Evolutionary conservation across 1,139 yeast genomes (phyloP).

Genomic region (Lodderomyces orthopsilosis): DNA sequence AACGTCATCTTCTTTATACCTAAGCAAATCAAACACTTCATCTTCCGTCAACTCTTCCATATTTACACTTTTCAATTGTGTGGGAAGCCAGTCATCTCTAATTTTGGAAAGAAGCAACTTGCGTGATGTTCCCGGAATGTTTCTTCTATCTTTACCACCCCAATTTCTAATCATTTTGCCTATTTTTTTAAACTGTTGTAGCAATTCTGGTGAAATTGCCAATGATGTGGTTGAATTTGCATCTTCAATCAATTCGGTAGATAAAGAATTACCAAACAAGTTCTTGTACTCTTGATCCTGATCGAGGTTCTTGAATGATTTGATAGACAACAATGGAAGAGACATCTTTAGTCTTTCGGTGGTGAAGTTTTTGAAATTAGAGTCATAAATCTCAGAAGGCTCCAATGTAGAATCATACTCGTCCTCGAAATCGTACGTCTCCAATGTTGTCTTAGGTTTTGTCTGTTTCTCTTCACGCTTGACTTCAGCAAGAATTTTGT

Average conservation of each 20-base stretch:
- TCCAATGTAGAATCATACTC: slow-evolving; percentile 32
- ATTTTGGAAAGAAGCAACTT: slow-evolving; percentile 68
- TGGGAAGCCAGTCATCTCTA: slow-evolving; percentile 81
- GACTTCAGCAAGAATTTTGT: slow-evolving; percentile 35
- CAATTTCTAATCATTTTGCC: slow-evolving; percentile 70
- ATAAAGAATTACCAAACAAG: slow-evolving; percentile 66
- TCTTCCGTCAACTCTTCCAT: slow-evolving; percentile 58
- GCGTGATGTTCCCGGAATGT: slow-evolving; percentile 71
- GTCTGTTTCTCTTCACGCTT: slow-evolving; percentile 26
- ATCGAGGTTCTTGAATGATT: slow-evolving; percentile 57
- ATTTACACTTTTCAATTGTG: slow-evolving; percentile 56
- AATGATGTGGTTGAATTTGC: slow-evolving; percentile 63
- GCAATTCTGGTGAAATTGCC: slow-evolving; percentile 63
- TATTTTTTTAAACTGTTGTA: slow-evolving; percentile 60
- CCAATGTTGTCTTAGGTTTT: slow-evolving; percentile 21
- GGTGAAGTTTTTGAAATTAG: slow-evolving; percentile 47
- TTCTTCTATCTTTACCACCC: slow-evolving; percentile 76
- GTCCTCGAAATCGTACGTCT: slow-evolving; percentile 29
- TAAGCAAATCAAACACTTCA: slow-evolving; percentile 32
- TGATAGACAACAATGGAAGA: slow-evolving; percentile 40
- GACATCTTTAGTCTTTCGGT: slow-evolving; percentile 36
- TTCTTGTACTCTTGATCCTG: slow-evolving; percentile 76
- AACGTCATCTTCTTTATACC: slow-evolving; percentile 43
- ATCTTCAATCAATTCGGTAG: slow-evolving; percentile 66
- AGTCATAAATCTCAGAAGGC: slow-evolving; percentile 40